Base-by-base conservation (phyloP, 805 yeast species). In the Komagataella kurtzmanii region DNA sequence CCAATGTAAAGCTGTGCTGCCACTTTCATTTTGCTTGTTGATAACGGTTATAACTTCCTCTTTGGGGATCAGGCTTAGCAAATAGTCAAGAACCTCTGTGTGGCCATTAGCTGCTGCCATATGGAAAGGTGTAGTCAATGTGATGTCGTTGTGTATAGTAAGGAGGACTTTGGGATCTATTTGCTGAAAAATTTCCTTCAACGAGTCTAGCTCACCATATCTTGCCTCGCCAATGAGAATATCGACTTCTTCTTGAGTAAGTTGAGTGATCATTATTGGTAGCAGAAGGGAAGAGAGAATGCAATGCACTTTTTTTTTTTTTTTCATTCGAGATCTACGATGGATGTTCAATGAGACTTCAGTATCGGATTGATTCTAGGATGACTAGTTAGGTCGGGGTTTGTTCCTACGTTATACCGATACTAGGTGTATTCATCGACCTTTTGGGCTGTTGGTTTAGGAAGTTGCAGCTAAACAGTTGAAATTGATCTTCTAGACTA, bases 61-160 rank as follows among this genome's bases (percentile, higher is more conserved):
- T 36, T 70, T 64, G 0, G 74, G 59, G 3, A 81, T 53, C 24
- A 79, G 61, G 0, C 76, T 68, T 36, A 88, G 61, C 23, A 89
- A 64, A 58, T 75, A 85, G 59, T 76, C 67, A 23, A 86, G 77
- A 3, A 82, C 79, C 30, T 82, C 89, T 3, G 70, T 56, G 63
- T 91, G 95, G 1, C 97, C 99, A 67, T 93, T 93, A 24, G 95
- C 99, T 21, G 95, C 82, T 0, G 98, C 97, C 90, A 88, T 87
- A 64, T 93, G 99, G 49, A 93, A 69, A 6, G 96, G 85, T 0
- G 96, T 87, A 50, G 86, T 79, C 45, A 74, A 64, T 2, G 90
- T 74, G 51, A 65, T 70, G 48, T 80, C 82, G 58, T 90, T 96
- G 56, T 73, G 72, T 57, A 85, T 81, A 3, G 58, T 61, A 55